Percentiles rank a stretch among this genome's conserved stretches.
These are phyloP conservation scores for Thermomucor indicae-seudaticae DNA, from an alignment of 371 early-diverging fungal species.

Conservation along the genomic window DNA sequence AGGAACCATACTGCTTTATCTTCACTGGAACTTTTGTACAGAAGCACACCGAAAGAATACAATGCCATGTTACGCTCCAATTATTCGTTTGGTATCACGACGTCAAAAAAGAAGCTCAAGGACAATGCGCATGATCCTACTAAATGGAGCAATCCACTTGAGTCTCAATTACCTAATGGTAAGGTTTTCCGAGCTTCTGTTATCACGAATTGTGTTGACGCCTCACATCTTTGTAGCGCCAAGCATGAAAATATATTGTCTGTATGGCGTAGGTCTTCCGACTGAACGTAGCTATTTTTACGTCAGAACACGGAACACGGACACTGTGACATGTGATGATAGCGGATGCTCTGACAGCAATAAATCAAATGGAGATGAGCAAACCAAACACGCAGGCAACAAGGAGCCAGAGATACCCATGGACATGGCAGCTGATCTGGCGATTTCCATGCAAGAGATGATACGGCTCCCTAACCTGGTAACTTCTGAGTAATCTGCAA, in stretches of 20 bases:
- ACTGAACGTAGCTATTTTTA: conserved; percentile 85
- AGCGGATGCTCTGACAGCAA: conserved; percentile 2
- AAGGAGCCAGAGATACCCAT: conserved; percentile 3
- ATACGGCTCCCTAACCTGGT: conserved; percentile 9
- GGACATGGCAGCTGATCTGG: conserved; percentile 1
- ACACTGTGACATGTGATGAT: background rate
- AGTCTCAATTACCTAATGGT: conserved; percentile 76
- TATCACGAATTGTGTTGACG: background rate
- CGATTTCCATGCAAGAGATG: conserved; percentile 3
- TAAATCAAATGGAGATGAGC: background rate
- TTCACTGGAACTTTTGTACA: conserved; percentile 48
- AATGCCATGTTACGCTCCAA: conserved; percentile 46
- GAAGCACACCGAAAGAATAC: conserved; percentile 48
- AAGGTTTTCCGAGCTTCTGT: background rate
- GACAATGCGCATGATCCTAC: conserved; percentile 47
- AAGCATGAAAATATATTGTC: conserved; percentile 73
- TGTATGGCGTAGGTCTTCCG: conserved; percentile 78
- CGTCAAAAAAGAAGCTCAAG: conserved; percentile 50
- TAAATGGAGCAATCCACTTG: conserved; percentile 87
- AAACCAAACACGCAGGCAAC: background rate
- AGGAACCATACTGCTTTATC: conserved; percentile 53
- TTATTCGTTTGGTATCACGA: conserved; percentile 67
- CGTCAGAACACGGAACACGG: conserved; percentile 7
- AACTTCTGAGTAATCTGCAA: background rate
- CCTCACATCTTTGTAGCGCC: conserved; percentile 39